Conservation (phyloP, 768 basidiomycete species). For the Coprinopsis sp. region DNA sequence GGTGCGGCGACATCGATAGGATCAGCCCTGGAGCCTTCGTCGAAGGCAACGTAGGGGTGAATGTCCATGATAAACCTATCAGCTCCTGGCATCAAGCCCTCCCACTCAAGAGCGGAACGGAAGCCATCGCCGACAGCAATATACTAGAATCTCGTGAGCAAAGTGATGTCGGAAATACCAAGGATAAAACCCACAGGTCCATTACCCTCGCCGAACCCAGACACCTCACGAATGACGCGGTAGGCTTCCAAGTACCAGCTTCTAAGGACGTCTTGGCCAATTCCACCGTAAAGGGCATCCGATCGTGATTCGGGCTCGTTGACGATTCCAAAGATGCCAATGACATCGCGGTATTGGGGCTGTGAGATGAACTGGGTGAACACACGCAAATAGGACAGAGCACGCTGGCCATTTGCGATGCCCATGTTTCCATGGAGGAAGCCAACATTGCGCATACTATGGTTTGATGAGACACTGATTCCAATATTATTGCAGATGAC, state of each 20-base stretch:
- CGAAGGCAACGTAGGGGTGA: slow-evolving; percentile 67
- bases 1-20: slow-evolving; percentile 28
- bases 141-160: slow-evolving; percentile 31
- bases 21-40: slow-evolving; percentile 29
- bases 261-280: slow-evolving; percentile 50
- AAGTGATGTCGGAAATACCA: background rate
- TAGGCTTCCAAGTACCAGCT: slow-evolving; percentile 59
- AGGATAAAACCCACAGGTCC: slow-evolving; percentile 33
- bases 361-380: slow-evolving; percentile 80
- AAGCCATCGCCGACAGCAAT: slow-evolving; percentile 49
- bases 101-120: slow-evolving; percentile 37
- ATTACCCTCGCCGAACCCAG: slow-evolving; percentile 69
- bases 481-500: slow-evolving; percentile 5
- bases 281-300: too few relatives aligned
- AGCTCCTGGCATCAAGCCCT: slow-evolving; percentile 49
- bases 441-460: slow-evolving; percentile 47
- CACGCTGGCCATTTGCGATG: slow-evolving; percentile 76
- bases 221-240: slow-evolving; percentile 60
- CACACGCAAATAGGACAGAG: slow-evolving; percentile 70
- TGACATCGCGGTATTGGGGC: slow-evolving; percentile 45
- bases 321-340: slow-evolving; percentile 57
- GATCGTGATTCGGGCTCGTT: slow-evolving; percentile 52
- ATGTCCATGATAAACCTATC: slow-evolving; percentile 61
- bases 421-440: slow-evolving; percentile 75
- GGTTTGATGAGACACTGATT: background rate